Percentiles rank a stretch among this genome's conserved stretches.
Conservation (phyloP, 805 yeast species). For the Nakazawaea molendinolei region DNA sequence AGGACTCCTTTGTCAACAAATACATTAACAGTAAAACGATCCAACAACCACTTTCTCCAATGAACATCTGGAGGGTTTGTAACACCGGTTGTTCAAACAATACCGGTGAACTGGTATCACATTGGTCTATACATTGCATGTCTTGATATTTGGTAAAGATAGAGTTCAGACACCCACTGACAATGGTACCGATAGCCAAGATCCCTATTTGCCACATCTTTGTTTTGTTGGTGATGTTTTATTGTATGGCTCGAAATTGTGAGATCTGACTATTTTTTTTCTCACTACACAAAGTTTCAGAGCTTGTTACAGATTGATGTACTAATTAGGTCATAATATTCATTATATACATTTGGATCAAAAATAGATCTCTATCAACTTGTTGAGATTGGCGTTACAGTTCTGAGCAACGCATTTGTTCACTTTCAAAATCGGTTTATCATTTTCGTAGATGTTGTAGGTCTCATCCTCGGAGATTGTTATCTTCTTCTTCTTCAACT, state of each 20-base stretch:
- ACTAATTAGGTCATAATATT: too few species aligned
- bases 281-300: too few species aligned
- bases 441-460: conserved; percentile 37
- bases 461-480: conserved; percentile 21
- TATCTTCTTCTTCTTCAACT: conserved; percentile 4
- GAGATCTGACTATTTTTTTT: too few species aligned
- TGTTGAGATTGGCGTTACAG: conserved; percentile 4
- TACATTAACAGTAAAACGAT: conserved; percentile 15
- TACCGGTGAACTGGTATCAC: conserved; percentile 37
- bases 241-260: too few species aligned
- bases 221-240: too few species aligned
- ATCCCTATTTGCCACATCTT: too few species aligned
- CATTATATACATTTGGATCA: too few species aligned
- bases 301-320: too few species aligned
- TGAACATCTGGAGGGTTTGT: conserved; percentile 76
- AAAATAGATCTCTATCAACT: conserved; percentile 9
- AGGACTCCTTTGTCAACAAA: neutral
- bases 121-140: conserved; percentile 58
- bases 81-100: conserved; percentile 74
- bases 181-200: conserved; percentile 45
- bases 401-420: conserved; percentile 18
- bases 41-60: conserved; percentile 54
- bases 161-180: conserved; percentile 69
- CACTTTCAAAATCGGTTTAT: conserved; percentile 37
- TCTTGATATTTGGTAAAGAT: conserved; percentile 72